Conservation (phyloP, 225 moss, liverwort and hornwort species). For the Climacium dendroides region DNA sequence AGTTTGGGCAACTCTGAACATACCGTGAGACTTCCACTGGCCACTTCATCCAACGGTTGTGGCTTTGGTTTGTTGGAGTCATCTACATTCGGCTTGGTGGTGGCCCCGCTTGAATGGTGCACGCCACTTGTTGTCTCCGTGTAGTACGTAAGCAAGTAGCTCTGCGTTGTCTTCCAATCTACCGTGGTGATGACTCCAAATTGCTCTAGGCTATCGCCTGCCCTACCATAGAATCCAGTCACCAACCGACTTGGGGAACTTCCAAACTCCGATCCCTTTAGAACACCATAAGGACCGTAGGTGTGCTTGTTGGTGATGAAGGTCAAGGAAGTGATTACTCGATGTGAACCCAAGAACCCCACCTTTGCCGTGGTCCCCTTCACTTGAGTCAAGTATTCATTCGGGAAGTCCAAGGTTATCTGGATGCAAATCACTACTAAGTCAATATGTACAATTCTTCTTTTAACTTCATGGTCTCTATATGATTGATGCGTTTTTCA, state of each 20-base stretch:
- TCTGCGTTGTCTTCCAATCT: not conserved
- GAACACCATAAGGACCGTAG: not conserved
- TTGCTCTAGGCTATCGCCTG: not conserved
- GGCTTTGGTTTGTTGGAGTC: no score
- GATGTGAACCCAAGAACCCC: not conserved
- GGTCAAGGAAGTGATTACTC: not conserved
- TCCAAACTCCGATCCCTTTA: not conserved
- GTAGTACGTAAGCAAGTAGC: not conserved
- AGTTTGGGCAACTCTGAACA: no score
- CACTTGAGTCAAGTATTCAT: not conserved
- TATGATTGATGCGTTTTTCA: no score
- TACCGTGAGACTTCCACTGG: no score
- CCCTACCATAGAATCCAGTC: not conserved
- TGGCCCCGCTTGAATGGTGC: no score
- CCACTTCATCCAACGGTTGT: no score
- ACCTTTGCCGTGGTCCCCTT: not conserved
- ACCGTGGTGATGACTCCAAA: not conserved
- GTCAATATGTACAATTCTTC: not conserved
- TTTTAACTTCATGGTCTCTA: no score
- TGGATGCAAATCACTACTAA: not conserved
- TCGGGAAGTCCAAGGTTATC: not conserved
- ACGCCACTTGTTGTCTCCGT: fast-evolving
- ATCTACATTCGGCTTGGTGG: no score
- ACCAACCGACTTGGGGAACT: not conserved
- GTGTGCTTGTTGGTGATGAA: not conserved